phyloP scores from a whole-genome alignment of 768 basidiomycete species.

The Suillus luteus region DNA sequence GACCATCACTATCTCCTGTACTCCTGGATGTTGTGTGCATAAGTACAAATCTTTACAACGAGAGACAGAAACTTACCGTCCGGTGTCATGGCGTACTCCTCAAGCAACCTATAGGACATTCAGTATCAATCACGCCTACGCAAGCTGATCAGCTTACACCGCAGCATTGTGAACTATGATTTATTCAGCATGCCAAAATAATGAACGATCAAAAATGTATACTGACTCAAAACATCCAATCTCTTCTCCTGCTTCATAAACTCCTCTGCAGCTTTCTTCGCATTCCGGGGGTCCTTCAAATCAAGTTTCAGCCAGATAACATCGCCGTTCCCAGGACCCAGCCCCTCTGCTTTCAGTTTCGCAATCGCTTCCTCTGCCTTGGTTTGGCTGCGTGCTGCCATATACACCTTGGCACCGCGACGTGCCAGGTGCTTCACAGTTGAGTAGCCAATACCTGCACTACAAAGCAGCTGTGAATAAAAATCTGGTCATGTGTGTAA shows the following conservation, averaged over 20 bases:
- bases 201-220: neutral
- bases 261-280: constrained; percentile 49
- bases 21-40: constrained; percentile 29
- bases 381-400: constrained; percentile 51
- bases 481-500: neutral
- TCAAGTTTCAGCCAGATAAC: constrained; percentile 55
- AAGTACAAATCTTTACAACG: neutral
- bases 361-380: constrained; percentile 51
- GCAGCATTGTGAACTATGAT: constrained; percentile 57
- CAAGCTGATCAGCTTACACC: constrained; percentile 35
- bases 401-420: constrained; percentile 60
- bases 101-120: constrained; percentile 22
- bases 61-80: constrained; percentile 26
- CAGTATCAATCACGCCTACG: neutral
- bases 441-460: constrained; percentile 51
- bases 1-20: constrained; percentile 41
- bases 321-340: constrained; percentile 46
- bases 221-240: constrained; percentile 56
- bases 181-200: constrained; percentile 5
- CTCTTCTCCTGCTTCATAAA: constrained; percentile 52
- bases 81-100: constrained; percentile 22
- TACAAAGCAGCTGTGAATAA: constrained; percentile 16
- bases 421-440: constrained; percentile 54
- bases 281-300: constrained; percentile 47
- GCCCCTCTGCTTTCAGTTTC: constrained; percentile 44